Base-by-base conservation (phyloP, 1,284 basidiomycete genomes). In the Calocybe gambosa region DNA sequence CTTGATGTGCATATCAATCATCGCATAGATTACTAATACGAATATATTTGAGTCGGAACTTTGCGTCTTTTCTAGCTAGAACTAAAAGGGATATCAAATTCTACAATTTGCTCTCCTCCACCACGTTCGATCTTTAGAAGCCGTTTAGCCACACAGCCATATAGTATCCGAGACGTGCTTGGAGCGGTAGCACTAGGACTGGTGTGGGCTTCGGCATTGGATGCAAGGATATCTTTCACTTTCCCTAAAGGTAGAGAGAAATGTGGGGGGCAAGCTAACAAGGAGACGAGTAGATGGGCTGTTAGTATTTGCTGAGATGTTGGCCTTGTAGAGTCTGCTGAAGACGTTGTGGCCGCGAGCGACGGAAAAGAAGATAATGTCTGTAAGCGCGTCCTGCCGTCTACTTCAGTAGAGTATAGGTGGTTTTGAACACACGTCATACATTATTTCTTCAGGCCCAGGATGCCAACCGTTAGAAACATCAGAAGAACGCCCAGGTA, bases 71-170 rank as follows among this genome's bases (percentile, higher is more conserved):
- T n/a, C n/a, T n/a, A n/a, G n/a, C n/a, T n/a, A n/a, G n/a, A n/a
- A n/a, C n/a, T n/a, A n/a, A n/a, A 23, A 23, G 57, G 78, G 39
- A 77, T 55, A 60, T 85, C 78, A 60, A 87, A 88, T 52, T 74
- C 74, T 18, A 88, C 82, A 6, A 80, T 69, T 60, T 89, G 85
- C 58, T 85, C 83, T 29, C 82, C 73, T 8, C 78, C 74, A 21
- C 82, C 77, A 39, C 86, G 69, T 43, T 89, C 85, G 51, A 89
- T 86, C 62, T 78, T 84, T 49, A 89, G 60, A 42, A 89, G 63
- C 47, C 83, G 71, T 64, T 88, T 89, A 18, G 82, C 82, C 9
- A 87, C 82, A 56, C 85, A 84, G 1, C 68, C 74, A 57, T 82
- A 85, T 5, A 85, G 58, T 8, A 80, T 74, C 43, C 77, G 69